A percentile compares a stretch with the other conserved stretches of the same genome.
Evolutionary conservation across 1,284 basidiomycete species (phyloP).

Genomic region (Laetiporus sulphureus): DNA sequence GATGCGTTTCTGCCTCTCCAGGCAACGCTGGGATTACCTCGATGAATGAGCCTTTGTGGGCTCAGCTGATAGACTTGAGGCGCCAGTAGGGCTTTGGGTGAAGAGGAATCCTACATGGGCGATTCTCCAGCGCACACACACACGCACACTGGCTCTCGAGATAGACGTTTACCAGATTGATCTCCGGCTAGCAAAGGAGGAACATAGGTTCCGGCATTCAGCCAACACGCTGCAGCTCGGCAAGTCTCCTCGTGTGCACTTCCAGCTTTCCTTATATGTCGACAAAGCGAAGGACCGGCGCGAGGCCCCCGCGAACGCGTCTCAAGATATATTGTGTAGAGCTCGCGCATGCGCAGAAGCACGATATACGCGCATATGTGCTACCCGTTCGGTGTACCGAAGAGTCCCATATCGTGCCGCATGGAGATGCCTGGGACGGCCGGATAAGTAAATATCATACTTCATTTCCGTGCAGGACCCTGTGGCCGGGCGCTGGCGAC

Average conservation of each 20-base stretch:
- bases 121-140: neutral
- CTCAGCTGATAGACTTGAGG: too few relatives aligned
- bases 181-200: conserved; percentile 10
- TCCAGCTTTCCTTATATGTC: conserved; percentile 14
- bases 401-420: conserved; percentile 6
- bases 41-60: too few relatives aligned
- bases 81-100: too few relatives aligned
- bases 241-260: conserved; percentile 10
- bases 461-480: conserved; percentile 17
- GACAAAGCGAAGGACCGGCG: conserved; percentile 9
- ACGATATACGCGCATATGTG: conserved; percentile 1
- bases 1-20: too few relatives aligned
- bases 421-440: conserved; percentile 13
- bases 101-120: too few relatives aligned
- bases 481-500: conserved; percentile 5
- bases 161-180: conserved; percentile 8
- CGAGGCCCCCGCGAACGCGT: too few relatives aligned
- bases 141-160: conserved; percentile 1
- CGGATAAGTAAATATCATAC: conserved; percentile 9
- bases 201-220: conserved; percentile 9
- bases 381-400: conserved; percentile 1
- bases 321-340: too few relatives aligned
- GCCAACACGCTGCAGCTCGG: conserved; percentile 3
- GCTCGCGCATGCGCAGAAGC: conserved; percentile 2
- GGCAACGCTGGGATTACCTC: too few relatives aligned